A percentile compares a stretch with the other conserved stretches of the same genome.
Evolutionary conservation across 2,329 filamentous ascomycete genomes (phyloP).

Genomic region (Fusarium sp.): DNA sequence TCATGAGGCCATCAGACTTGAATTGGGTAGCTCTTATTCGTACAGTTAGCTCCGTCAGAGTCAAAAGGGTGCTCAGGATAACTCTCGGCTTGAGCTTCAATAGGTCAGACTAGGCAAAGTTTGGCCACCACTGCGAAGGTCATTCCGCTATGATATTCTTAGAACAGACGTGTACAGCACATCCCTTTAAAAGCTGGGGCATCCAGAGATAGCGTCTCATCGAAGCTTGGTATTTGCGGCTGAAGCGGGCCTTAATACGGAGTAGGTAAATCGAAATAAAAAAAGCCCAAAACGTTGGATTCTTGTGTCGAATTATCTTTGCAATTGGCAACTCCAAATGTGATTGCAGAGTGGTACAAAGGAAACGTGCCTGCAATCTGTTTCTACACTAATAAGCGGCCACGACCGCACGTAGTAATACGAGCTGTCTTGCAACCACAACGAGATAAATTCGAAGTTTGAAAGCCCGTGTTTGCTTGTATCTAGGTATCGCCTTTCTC

Average conservation of each 20-base stretch:
- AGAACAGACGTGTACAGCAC: neutral
- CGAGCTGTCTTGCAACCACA: neutral
- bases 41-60: conserved; percentile 3
- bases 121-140: conserved; percentile 22
- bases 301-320: neutral
- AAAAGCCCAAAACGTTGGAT: neutral
- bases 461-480: neutral
- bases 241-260: neutral
- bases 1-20: conserved; percentile 4
- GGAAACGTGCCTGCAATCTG: neutral
- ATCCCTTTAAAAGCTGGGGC: neutral
- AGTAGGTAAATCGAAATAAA: neutral
- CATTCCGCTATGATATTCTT: conserved; percentile 20
- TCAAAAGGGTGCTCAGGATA: neutral
- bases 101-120: conserved; percentile 25
- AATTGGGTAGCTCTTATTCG: neutral
- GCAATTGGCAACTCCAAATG: neutral
- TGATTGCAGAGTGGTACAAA: neutral
- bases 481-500: neutral
- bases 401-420: neutral
- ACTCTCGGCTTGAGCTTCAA: conserved; percentile 15
- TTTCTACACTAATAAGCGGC: neutral
- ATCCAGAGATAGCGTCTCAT: neutral
- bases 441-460: neutral
- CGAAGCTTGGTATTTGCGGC: neutral